Conservation (phyloP, 2,329 filamentous ascomycete species). For the Exophiala viscosa region DNA sequence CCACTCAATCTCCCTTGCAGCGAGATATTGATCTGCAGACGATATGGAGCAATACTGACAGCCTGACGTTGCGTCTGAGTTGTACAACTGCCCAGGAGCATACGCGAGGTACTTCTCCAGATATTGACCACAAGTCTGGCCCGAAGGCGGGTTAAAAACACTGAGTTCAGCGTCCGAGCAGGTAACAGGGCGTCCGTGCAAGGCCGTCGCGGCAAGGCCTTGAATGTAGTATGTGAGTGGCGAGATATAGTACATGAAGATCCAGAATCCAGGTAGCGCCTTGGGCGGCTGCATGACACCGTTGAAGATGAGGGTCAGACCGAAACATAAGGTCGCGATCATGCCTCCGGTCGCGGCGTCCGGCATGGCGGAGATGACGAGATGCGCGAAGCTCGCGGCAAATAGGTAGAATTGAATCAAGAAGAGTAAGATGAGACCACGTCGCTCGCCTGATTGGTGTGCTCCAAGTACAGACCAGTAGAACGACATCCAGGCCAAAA, state of each 20-base stretch:
- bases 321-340: constrained; percentile 71
- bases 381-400: constrained; percentile 71
- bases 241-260: constrained; percentile 77
- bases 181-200: constrained; percentile 52
- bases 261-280: constrained; percentile 63
- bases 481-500: constrained; percentile 68
- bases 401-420: constrained; percentile 71
- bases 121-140: constrained; percentile 57
- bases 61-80: constrained; percentile 53
- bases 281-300: constrained; percentile 62
- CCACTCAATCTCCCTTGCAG: constrained; percentile 50
- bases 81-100: constrained; percentile 50
- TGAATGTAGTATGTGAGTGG: constrained; percentile 74
- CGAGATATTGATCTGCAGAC: constrained; percentile 39
- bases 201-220: constrained; percentile 42
- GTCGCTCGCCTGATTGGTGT: constrained; percentile 46
- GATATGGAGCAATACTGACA: constrained; percentile 56
- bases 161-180: constrained; percentile 65
- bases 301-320: constrained; percentile 48
- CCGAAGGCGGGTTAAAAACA: constrained; percentile 43
- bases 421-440: constrained; percentile 49
- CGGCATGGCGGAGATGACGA: constrained; percentile 71
- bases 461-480: constrained; percentile 69
- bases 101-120: constrained; percentile 45
- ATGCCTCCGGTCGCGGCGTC: constrained; percentile 67